A percentile compares a stretch with the other conserved stretches of the same genome.
phyloP scores from a whole-genome alignment of 1,284 basidiomycete genomes.

The Microbotryomycetes sp. region DNA sequence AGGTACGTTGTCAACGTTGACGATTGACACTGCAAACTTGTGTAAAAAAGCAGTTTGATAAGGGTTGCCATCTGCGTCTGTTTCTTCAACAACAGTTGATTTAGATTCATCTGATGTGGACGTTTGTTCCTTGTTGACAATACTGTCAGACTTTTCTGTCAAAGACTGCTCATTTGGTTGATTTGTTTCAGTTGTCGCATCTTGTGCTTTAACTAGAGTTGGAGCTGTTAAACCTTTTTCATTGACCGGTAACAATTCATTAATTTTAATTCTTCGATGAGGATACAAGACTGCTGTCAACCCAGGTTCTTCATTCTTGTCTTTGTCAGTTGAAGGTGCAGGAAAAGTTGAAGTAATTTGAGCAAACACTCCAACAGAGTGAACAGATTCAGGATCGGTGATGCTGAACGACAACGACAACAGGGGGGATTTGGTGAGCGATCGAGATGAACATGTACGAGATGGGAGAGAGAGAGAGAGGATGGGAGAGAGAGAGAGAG shows the following conservation, averaged over 20 bases:
- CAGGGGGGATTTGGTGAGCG: too few species aligned
- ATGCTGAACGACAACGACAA: constrained; percentile 49
- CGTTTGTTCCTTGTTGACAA: neutral
- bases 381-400: constrained; percentile 77
- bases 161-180: neutral
- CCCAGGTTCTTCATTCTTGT: constrained; percentile 55
- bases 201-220: constrained; percentile 28
- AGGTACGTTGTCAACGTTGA: constrained; percentile 76
- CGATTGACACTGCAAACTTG: constrained; percentile 80
- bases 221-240: constrained; percentile 29
- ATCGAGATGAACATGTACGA: too few species aligned
- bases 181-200: constrained; percentile 7
- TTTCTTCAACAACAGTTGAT: neutral
- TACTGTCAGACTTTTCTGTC: neutral
- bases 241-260: constrained; percentile 56
- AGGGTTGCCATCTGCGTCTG: constrained; percentile 39
- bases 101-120: neutral
- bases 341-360: constrained; percentile 95
- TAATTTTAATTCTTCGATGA: constrained; percentile 84
- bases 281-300: constrained; percentile 94
- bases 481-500: too few species aligned
- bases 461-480: too few species aligned
- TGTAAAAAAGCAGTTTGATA: constrained; percentile 87
- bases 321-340: constrained; percentile 46
- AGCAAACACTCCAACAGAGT: constrained; percentile 91